phyloP scores from a whole-genome alignment of 176 grass and related monocot species.

The Calamus simplicifolius region DNA sequence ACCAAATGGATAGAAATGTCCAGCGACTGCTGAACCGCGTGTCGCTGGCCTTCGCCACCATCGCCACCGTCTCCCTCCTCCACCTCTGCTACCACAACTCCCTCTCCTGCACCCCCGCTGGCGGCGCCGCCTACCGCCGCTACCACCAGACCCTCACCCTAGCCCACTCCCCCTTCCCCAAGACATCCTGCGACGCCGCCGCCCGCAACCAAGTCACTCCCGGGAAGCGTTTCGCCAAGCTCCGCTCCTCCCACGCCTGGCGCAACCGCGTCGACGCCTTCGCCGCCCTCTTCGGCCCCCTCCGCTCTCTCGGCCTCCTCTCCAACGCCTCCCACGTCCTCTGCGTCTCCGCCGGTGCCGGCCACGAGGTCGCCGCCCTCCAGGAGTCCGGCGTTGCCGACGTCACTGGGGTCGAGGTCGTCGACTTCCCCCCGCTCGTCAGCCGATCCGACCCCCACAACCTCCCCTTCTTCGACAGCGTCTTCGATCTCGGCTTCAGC shows the following conservation, averaged over 20 bases:
- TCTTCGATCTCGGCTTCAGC: slow-evolving; percentile 57
- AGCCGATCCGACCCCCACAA: slow-evolving; percentile 53
- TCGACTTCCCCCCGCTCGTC: slow-evolving; percentile 68
- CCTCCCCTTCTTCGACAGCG: slow-evolving; percentile 61
- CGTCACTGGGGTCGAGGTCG: slow-evolving; percentile 61
- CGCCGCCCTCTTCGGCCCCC: slow-evolving; percentile 3
- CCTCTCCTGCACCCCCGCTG: slow-evolving; percentile 4
- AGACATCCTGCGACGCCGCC: slow-evolving; percentile 49
- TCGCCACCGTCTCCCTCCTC: slow-evolving; percentile 64
- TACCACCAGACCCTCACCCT: slow-evolving; percentile 14
- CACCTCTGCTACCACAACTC: slow-evolving; percentile 44
- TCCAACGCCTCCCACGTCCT: slow-evolving; percentile 43
- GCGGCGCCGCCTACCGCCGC: neutral
- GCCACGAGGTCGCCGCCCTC: slow-evolving; percentile 48
- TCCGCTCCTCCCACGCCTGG: slow-evolving; percentile 48
- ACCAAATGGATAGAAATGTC: slow-evolving; percentile 51
- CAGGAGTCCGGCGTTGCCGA: slow-evolving; percentile 50
- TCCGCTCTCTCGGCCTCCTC: slow-evolving; percentile 32
- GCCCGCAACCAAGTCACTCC: slow-evolving; percentile 51
- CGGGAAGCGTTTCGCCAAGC: slow-evolving; percentile 40
- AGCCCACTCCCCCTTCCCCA: slow-evolving; percentile 38
- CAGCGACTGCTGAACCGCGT: slow-evolving; percentile 73
- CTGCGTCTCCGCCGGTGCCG: slow-evolving; percentile 50
- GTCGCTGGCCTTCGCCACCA: slow-evolving; percentile 41
- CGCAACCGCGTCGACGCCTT: slow-evolving; percentile 14